Base-by-base conservation (phyloP, 768 basidiomycete genomes). In the Rhodotorula sphaerocarpa region DNA sequence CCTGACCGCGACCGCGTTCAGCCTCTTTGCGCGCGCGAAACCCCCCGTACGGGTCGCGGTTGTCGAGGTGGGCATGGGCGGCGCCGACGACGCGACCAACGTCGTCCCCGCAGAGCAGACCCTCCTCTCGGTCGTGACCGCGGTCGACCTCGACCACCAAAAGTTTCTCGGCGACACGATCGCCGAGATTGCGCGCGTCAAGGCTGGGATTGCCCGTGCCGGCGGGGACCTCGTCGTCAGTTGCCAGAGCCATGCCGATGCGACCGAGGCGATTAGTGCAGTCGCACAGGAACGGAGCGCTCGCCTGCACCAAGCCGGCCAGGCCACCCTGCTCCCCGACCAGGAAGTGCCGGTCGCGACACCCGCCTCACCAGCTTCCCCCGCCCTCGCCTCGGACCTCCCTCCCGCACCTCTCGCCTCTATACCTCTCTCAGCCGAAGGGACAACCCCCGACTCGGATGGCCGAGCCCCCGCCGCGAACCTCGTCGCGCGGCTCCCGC, bases 31-130 rank as follows among this genome's bases (percentile, higher is more conserved):
- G 72, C 75, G 76, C 12, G 79, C 59, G 1, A 30, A 63, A 0
- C 69, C 72, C 10, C 52, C 67, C 25, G 54, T 92, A 10, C 92
- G 96, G 68, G 71, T 96, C 43, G 86, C 84, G 27, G 82, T 97
- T 15, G 75, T 95, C 47, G 93, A 99, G 76, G 92, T 90, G 15
- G 93, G 95, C 0, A 85, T 99, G 86, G 95, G 95, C 0, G 95
- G 95, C 7, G 79, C 83, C 5, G 76, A 86, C 53, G 95, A 97
- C 74, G 93, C 95, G 25, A 99, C 95, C 5, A 99, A 99, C 73
- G 80, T 87, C 57, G 82, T 97, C 25, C 81, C 87, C 3, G 81
- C 85, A 48, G 78, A 80, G 1, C 77, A 77, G 54, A 81, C 92
- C 45, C 75, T 90, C 36, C 82, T 85, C 3, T 88, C 87, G n/a